Evolutionary conservation across 2,329 filamentous ascomycete genomes (phyloP), one percentile per base, ranked within the genome.

Genomic region (Penicillium griseofulvum): DNA sequence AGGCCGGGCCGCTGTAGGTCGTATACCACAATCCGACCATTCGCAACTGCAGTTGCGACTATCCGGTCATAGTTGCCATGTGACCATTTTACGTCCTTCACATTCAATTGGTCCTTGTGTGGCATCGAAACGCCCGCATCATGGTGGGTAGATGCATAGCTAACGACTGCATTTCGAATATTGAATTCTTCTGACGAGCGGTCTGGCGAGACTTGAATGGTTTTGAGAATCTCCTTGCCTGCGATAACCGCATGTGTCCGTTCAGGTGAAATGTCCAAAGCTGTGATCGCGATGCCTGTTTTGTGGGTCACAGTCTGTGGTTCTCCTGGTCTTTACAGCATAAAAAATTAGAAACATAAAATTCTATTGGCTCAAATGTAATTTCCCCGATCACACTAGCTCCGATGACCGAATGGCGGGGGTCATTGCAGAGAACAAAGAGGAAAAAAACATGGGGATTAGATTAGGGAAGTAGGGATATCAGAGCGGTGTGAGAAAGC

Each of bases 51-150:
- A 11, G 84, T 86, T 37, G 84, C 84, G 60, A 87, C 83, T 62
- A 81, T 81, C 56, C 81, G 80, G 63, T 80, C 80, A 67, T 80
- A 85, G 50, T 79, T 78, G 56, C 83, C 81, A 72, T 86, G 84
- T 49, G 85, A 86, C 85, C 85, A 87, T 60, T 86, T 86, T 29
- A 87, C 85, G 70, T 87, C 85, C 58, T 83, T 83, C 60, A 86
- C 83, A 51, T 83, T 82, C 59, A 87, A 76, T 56, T 82, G 82
- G 56, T 85, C 81, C 59, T 82, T 80, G 67, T 83, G 77, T 39
- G 81, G 77, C 47, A 78, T 74, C 39, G 77, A 75, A 49, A 77
- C 70, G 44, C 74, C 72, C 22, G 74, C 73, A 36, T 75, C 74
- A 56, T 78, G 76, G 58, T 81, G 78, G 54, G 80, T 80, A 8